Evolutionary conservation across 495 filamentous ascomycete species (phyloP).

Genomic region (Aspergillus nanangensis): DNA sequence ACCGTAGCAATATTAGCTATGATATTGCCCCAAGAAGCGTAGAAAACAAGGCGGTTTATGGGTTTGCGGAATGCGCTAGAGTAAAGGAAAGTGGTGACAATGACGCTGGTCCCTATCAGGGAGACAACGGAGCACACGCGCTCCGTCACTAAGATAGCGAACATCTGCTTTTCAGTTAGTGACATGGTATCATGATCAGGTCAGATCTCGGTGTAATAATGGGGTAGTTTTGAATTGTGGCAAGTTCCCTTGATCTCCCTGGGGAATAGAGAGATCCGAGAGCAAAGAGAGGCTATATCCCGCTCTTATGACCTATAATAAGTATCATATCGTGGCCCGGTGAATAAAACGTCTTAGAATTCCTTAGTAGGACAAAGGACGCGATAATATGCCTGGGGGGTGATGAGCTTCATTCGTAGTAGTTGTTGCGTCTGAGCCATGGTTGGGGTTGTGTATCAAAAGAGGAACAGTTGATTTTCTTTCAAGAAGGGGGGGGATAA

Average conservation of each 20-base stretch:
- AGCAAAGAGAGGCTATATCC: no score
- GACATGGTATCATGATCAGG: constrained; percentile 18
- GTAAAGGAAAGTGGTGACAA: constrained; percentile 64
- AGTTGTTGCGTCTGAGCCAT: not conserved
- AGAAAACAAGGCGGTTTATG: constrained; percentile 87
- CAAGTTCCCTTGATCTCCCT: not conserved
- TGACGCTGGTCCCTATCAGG: constrained; percentile 65
- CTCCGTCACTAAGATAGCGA: constrained; percentile 59
- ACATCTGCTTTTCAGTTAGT: constrained; percentile 17
- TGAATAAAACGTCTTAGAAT: no score
- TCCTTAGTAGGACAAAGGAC: no score
- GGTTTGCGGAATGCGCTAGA: constrained; percentile 57
- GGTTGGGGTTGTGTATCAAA: not conserved
- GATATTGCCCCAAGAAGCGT: constrained; percentile 79
- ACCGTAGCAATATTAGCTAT: constrained; percentile 76
- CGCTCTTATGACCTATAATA: no score
- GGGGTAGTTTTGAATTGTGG: no score
- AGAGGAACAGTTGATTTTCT: not conserved
- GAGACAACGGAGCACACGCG: constrained; percentile 66
- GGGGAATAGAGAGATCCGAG: no score
- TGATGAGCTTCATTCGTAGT: no score
- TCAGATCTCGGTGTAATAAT: not conserved
- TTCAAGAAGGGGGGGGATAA: no score
- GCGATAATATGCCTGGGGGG: no score
- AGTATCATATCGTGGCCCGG: no score